Evolutionary conservation across 345 rosid species (phyloP).

Genomic region (Gynandropsis gynandra): DNA sequence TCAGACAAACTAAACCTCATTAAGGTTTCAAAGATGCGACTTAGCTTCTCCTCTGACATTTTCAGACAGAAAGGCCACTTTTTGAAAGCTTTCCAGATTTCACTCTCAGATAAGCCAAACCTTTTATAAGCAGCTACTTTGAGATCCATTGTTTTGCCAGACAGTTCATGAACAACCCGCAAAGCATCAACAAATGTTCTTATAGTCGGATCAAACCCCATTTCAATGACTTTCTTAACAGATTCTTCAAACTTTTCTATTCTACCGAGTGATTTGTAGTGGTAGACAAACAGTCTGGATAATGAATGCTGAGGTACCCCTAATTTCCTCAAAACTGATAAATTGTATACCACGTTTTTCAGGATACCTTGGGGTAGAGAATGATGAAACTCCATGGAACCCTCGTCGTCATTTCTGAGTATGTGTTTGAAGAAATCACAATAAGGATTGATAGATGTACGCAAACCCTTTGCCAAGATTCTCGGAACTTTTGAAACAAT

Average conservation of each 20-base stretch:
- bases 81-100: constrained; percentile 22
- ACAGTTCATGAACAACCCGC: constrained; percentile 1
- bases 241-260: constrained; percentile 13
- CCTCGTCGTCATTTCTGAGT: constrained; percentile 1
- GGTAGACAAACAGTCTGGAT: constrained; percentile 1
- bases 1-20: constrained; percentile 18
- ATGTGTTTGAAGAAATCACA: constrained; percentile 17
- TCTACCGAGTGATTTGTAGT: neutral
- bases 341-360: constrained; percentile 11
- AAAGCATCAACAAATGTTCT: constrained; percentile 25
- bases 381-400: neutral
- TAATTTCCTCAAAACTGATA: constrained; percentile 17
- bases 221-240: constrained; percentile 15
- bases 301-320: constrained; percentile 25
- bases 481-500: constrained; percentile 15
- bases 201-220: constrained; percentile 35
- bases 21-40: constrained; percentile 11
- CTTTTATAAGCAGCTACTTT: constrained; percentile 20
- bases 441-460: constrained; percentile 5
- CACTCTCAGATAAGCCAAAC: constrained; percentile 33
- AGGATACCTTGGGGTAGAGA: constrained; percentile 6
- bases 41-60: constrained; percentile 29
- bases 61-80: constrained; percentile 21
- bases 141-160: constrained; percentile 12
- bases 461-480: constrained; percentile 12